Conservation (phyloP, 441 rosid genomes). For the Hura crepitans region DNA sequence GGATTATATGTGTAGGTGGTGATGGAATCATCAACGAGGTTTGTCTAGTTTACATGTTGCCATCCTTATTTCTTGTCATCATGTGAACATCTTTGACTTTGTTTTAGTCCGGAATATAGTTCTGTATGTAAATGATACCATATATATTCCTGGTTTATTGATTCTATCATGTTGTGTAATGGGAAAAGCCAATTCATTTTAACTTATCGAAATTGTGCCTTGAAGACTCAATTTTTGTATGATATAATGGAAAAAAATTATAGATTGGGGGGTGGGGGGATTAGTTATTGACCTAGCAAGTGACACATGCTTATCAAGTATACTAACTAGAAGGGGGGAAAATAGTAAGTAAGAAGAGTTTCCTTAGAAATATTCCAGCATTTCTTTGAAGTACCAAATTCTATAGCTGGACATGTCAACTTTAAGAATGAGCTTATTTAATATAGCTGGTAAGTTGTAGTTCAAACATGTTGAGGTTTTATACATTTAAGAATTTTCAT, state of each 20-base stretch:
- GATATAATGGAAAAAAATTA: not conserved
- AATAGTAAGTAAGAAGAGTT: not conserved
- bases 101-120: conserved; percentile 5
- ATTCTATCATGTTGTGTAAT: not conserved
- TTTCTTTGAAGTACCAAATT: not conserved
- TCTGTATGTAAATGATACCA: not conserved
- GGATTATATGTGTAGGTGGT: conserved; percentile 94
- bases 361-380: not conserved
- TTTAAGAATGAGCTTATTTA: not conserved
- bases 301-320: not conserved
- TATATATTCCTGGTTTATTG: conserved; percentile 1
- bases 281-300: not conserved
- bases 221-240: not conserved
- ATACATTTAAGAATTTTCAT: not conserved
- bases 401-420: not conserved
- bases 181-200: not conserved
- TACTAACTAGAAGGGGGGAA: too few relatives aligned
- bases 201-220: not conserved
- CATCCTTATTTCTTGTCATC: conserved; percentile 14
- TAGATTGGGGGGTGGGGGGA: too few relatives aligned
- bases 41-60: conserved; percentile 24
- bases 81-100: conserved; percentile 1
- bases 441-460: not conserved
- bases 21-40: conserved; percentile 98
- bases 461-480: not conserved